Evolutionary conservation across 306 rosid species (phyloP), one percentile per base, ranked within the genome.

Genomic region (Prunus dulcis): DNA sequence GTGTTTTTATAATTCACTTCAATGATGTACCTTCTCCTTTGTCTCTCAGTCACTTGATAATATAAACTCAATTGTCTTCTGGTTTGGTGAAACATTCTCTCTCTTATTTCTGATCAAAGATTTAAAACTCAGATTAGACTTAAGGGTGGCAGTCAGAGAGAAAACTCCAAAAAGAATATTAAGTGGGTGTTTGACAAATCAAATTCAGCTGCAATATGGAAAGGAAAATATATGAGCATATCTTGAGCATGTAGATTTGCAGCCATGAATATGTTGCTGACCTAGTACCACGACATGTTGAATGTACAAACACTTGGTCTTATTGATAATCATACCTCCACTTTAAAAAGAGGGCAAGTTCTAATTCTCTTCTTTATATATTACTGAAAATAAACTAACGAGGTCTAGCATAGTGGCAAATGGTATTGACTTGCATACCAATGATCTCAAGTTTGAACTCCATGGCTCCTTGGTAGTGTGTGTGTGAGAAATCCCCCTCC

Each of bases 1-100:
- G 20, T 51, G 75, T n/a, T 64, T 18, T 2, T 56, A 12, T 45
- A 45, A 10, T 23, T 57, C 79, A 80, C 80, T 74, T 82, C 83
- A 88, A 82, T 84, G 57, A 84, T 85, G 81, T 41, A 88, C 88
- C 94, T 83, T 88, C 89, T 87, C 78, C 89, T 79, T 88, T 89
- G 96, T 86, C 78, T 34, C 49, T 49, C 50, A 69, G 46, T 71
- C n/a, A 32, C 63, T 14, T 70, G 63, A 63, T 77, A 73, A 57
- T 72, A 34, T 22, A 64, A 73, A 74, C 73, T 51, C 30, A 43
- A 58, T 61, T 75, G 67, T 49, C 69, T 76, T 76, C 55, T 58
- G 43, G 3, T 43, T 50, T 41, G 57, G 56, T 72, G 11, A 38
- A 73, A 77, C 84, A 72, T 65, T 79, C 72, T 69, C 67, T 79